These are phyloP conservation scores for Spergularia azorica DNA, from an alignment of 179 eudicot genomes.

Conservation along the genomic window DNA sequence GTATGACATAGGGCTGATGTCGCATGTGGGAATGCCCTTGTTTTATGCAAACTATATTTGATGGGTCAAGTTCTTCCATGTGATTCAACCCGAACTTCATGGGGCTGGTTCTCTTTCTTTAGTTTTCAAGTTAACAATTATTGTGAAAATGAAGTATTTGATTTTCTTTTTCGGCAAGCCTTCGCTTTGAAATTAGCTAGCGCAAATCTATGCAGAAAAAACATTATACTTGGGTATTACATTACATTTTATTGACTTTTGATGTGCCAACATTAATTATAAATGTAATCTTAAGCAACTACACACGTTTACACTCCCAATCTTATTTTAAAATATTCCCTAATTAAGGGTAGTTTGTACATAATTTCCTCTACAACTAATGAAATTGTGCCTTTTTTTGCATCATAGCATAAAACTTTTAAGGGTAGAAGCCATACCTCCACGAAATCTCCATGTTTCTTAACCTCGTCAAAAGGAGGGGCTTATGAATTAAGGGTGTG, in stretches of 20 bases:
- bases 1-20: not conserved
- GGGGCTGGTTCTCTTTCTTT: slow-evolving; percentile 18
- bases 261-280: slow-evolving; percentile 6
- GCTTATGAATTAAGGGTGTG: no score
- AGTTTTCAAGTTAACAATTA: slow-evolving; percentile 20
- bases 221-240: slow-evolving; percentile 22
- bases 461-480: not conserved
- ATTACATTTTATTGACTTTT: not conserved
- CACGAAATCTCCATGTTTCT: not conserved
- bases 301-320: not conserved
- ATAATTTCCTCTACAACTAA: slow-evolving; percentile 6
- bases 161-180: not conserved
- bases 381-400: slow-evolving; percentile 22
- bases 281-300: slow-evolving; percentile 6
- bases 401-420: slow-evolving; percentile 10
- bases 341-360: not conserved
- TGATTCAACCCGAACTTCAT: slow-evolving; percentile 22
- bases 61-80: slow-evolving; percentile 26
- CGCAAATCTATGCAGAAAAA: not conserved
- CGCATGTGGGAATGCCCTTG: slow-evolving; percentile 23
- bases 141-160: slow-evolving; percentile 11
- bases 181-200: slow-evolving; percentile 13
- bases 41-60: slow-evolving; percentile 17
- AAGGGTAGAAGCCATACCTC: not conserved
- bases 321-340: not conserved